phyloP scores from a whole-genome alignment of 2,329 filamentous ascomycete species.

The Fusarium metavorans region DNA sequence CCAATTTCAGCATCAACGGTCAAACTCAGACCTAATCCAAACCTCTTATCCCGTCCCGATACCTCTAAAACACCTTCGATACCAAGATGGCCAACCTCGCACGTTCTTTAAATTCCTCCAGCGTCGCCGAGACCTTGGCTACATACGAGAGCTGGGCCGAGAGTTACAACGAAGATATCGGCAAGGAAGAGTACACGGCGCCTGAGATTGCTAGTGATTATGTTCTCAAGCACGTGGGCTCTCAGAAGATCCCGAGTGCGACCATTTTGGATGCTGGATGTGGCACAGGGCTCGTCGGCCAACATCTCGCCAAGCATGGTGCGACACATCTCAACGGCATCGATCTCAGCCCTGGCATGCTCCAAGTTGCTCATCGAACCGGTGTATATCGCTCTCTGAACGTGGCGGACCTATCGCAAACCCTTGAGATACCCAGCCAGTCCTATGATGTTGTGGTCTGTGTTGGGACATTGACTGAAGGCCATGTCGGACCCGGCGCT shows the following conservation, averaged over 20 bases:
- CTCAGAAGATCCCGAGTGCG: not conserved
- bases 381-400: constrained; percentile 57
- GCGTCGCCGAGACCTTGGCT: constrained; percentile 13
- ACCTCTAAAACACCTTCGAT: too few species aligned
- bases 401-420: constrained; percentile 56
- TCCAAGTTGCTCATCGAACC: constrained; percentile 57
- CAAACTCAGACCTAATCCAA: not conserved
- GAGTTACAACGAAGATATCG: constrained; percentile 42
- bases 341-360: constrained; percentile 63
- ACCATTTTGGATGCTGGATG: constrained; percentile 63
- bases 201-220: constrained; percentile 50
- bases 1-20: not conserved
- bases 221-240: constrained; percentile 30
- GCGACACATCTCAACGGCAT: constrained; percentile 59
- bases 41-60: not conserved
- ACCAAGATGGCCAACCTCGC: constrained; percentile 18
- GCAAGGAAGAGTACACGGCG: constrained; percentile 54
- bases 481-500: constrained; percentile 61
- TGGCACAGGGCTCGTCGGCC: constrained; percentile 63
- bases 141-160: constrained; percentile 47
- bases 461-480: constrained; percentile 64
- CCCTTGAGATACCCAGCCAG: constrained; percentile 49
- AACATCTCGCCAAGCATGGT: constrained; percentile 54
- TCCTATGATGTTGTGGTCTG: constrained; percentile 62
- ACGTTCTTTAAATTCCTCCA: constrained; percentile 19